Evolutionary conservation across 2,329 filamentous ascomycete species (phyloP), one percentile per base, ranked within the genome.

Genomic region (Nakataea oryzae): DNA sequence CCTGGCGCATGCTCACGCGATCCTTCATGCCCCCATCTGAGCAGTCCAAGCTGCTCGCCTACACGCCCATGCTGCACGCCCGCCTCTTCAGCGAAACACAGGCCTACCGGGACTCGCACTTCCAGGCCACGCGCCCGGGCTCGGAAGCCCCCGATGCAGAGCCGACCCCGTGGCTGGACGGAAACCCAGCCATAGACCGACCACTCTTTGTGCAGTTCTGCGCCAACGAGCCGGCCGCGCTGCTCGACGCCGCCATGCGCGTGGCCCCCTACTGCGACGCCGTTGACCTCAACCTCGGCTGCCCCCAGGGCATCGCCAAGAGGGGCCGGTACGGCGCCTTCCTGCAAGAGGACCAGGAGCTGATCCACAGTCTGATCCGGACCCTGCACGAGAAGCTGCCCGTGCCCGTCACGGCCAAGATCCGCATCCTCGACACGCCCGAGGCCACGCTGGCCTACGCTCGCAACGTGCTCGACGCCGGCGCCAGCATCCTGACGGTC

Each of bases 121-220:
- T 97, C 74, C 89, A 96, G 69, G 86, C 91, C 1, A 81, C 79
- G 6, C 74, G 67, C 61, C 63, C 65, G n/a, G 64, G 75, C 55
- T 67, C 74, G 60, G 61, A 69, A 30, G 64, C 71, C 68, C 21
- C 68, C 64, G 65, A 68, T 65, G 65, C 70, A 65, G 54, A 54
- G 34, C 71, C 68, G 63, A 55, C 62, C 8, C 58, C 76, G 7
- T 90, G 86, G 74, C 86, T 97, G 29, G 95, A 99, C 75, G 95
- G 95, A 56, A 93, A 97, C 74, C 89, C 92, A 0, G 71, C 80
- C 17, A 79, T 92, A 64, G 95, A 99, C 74, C 84, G 95, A 7
- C 95, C 95, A 0, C 85, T 97, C 12, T 92, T 97, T 69, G 93
- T 97, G 3, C 95, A 99, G 71, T 99, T 99, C 75, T 99, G 95